phyloP scores from a whole-genome alignment of 768 basidiomycete genomes.

The button mushroom (Agaricus bisporus) region DNA sequence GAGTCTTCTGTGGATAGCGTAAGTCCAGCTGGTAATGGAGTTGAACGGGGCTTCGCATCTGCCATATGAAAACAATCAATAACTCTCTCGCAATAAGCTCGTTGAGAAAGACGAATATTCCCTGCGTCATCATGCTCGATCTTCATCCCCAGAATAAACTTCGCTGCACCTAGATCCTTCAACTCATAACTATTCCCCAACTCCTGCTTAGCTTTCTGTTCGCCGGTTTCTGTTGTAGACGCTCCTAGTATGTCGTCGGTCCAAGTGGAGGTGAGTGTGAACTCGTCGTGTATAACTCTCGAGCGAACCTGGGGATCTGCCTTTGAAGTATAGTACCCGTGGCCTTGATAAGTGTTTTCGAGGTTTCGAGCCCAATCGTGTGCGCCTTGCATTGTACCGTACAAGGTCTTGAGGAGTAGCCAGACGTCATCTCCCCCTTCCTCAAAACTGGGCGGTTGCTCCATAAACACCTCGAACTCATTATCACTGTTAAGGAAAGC shows the following conservation, averaged over 20 bases:
- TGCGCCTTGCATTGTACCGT: slow-evolving; percentile 14
- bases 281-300: too few species aligned
- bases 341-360: slow-evolving; percentile 6
- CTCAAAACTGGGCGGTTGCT: slow-evolving; percentile 8
- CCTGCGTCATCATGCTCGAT: not conserved
- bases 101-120: not conserved
- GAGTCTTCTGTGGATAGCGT: not conserved
- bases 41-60: slow-evolving; percentile 3
- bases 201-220: too few species aligned
- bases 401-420: slow-evolving; percentile 13
- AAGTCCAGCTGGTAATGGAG: slow-evolving; percentile 2
- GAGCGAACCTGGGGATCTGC: too few species aligned
- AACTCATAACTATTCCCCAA: slow-evolving; percentile 1
- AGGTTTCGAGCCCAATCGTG: slow-evolving; percentile 7
- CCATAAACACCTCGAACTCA: slow-evolving; percentile 15
- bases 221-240: too few species aligned
- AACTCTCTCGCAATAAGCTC: slow-evolving; percentile 3
- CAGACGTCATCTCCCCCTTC: slow-evolving; percentile 9
- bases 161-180: slow-evolving; percentile 11
- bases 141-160: slow-evolving; percentile 10
- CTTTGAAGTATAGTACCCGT: slow-evolving; percentile 9
- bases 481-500: slow-evolving; percentile 17
- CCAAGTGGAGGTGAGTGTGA: too few species aligned
- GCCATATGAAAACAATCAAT: slow-evolving; percentile 7
- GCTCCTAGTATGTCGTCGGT: too few species aligned